Evolutionary conservation across 1,284 basidiomycete species (phyloP).

Genomic region (Meripilus lineatus): DNA sequence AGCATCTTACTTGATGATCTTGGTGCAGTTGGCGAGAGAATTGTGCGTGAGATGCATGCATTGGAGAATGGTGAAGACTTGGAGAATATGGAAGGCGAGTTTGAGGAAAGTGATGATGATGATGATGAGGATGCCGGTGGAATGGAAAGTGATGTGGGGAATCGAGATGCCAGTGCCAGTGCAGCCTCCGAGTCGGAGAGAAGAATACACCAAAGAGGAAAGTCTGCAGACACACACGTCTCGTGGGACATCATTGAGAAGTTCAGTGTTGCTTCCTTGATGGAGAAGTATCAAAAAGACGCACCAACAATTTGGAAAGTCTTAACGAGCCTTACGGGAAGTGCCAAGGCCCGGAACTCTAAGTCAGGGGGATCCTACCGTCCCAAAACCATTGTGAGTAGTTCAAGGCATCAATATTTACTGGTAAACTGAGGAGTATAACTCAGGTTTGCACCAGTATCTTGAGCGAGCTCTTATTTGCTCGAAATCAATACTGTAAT

Average conservation of each 20-base stretch:
- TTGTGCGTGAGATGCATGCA: too few relatives aligned
- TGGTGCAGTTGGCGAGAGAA: too few relatives aligned
- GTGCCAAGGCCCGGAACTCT: background rate
- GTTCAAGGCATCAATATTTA: background rate
- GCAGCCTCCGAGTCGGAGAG: background rate
- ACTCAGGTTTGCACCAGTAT: too few relatives aligned
- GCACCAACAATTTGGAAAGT: constrained; percentile 1
- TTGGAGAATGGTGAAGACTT: too few relatives aligned
- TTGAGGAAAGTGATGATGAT: background rate
- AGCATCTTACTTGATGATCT: too few relatives aligned
- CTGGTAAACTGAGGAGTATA: background rate
- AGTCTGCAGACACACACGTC: constrained; percentile 4
- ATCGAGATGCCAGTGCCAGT: background rate
- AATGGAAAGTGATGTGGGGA: background rate
- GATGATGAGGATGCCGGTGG: background rate
- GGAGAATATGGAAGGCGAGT: too few relatives aligned
- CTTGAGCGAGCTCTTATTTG: too few relatives aligned
- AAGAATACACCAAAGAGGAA: background rate
- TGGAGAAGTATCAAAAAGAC: background rate
- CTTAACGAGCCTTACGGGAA: background rate
- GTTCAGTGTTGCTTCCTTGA: constrained; percentile 3
- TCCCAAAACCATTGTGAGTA: constrained; percentile 1
- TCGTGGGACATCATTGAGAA: constrained; percentile 6
- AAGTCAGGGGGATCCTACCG: background rate
- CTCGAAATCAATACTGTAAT: constrained; percentile 6